phyloP scores from a whole-genome alignment of 352 stramenopile species.

The Phytophthora pseudosyringae region DNA sequence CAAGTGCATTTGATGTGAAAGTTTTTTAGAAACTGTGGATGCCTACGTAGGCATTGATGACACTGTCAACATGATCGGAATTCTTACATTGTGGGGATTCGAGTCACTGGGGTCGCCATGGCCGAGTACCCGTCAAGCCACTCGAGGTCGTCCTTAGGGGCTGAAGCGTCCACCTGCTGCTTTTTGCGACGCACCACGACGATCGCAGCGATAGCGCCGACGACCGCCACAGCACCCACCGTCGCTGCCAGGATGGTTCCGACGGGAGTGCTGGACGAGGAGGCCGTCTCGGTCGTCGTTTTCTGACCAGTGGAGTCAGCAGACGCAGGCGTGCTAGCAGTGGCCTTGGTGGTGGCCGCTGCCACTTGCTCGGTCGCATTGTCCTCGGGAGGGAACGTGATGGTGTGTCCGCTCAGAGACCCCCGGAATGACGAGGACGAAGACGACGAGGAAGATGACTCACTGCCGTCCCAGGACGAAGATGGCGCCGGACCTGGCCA shows the following conservation, averaged over 20 bases:
- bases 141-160: conserved; percentile 36
- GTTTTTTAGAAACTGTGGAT: neutral
- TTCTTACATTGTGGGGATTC: conserved; percentile 45
- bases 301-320: conserved; percentile 10
- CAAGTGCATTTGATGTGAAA: neutral
- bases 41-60: neutral
- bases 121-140: conserved; percentile 18
- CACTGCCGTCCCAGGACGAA: conserved; percentile 14
- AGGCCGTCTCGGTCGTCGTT: conserved; percentile 19
- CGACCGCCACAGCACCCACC: conserved; percentile 27
- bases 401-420: conserved; percentile 13
- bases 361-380: conserved; percentile 14
- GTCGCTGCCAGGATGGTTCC: conserved; percentile 19
- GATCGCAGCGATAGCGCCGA: conserved; percentile 38
- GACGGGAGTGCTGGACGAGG: neutral
- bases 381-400: conserved; percentile 22
- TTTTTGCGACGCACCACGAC: conserved; percentile 64
- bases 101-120: conserved; percentile 40
- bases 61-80: conserved; percentile 1
- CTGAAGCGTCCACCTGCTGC: conserved; percentile 44
- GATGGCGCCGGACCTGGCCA: conserved; percentile 4
- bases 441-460: conserved; percentile 13
- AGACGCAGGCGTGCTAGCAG: conserved; percentile 7
- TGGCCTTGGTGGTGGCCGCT: conserved; percentile 12
- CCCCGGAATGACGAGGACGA: conserved; percentile 13